Base-by-base conservation (phyloP, 306 rosid genomes). In the Macrotyloma uniflorum region DNA sequence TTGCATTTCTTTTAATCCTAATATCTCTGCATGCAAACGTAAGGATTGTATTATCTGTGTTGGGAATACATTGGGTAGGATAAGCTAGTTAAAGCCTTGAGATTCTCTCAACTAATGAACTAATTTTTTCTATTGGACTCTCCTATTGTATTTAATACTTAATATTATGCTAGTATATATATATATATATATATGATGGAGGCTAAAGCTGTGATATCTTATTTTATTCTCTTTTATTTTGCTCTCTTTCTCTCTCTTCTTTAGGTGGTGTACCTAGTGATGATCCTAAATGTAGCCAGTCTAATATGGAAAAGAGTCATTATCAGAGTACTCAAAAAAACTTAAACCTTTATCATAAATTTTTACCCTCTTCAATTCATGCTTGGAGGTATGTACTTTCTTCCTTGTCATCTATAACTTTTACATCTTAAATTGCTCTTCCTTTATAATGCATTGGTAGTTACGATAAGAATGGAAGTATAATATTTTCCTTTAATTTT, bases 331-430 rank as follows among this genome's bases (percentile, higher is more conserved):
- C 46, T 66, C 77, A 32, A 63, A 59, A 77, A 32, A 43, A 76
- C 68, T 4, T 87, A 12, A 28, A 65, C 49, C 28, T 51, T 26
- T 43, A 85, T 57, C 47, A 0, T 42, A 24, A 59, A 24, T 74
- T 22, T 80, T 70, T 89, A 20, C 98, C 97, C 67, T 79, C 92
- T 51, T 80, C 53, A 42, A 38, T 47, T 36, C 72, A 58, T 36
- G 43, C 90, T 54, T 94, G 97, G 98, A 86, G 78, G 97, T 92
- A 83, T 54, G 90, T 85, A 74, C 79, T n/a, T n/a, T n/a, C n/a
- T n/a, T n/a, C n/a, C n/a, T n/a, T n/a, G n/a, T n/a, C n/a, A n/a
- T n/a, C n/a, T n/a, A n/a, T n/a, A n/a, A n/a, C 3, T 75, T 79
- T n/a, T n/a, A n/a, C n/a, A n/a, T n/a, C n/a, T n/a, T n/a, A n/a